Evolutionary conservation across 1,284 basidiomycete species (phyloP), one percentile per base, ranked within the genome.

Genomic region (Phlebopus sp.): DNA sequence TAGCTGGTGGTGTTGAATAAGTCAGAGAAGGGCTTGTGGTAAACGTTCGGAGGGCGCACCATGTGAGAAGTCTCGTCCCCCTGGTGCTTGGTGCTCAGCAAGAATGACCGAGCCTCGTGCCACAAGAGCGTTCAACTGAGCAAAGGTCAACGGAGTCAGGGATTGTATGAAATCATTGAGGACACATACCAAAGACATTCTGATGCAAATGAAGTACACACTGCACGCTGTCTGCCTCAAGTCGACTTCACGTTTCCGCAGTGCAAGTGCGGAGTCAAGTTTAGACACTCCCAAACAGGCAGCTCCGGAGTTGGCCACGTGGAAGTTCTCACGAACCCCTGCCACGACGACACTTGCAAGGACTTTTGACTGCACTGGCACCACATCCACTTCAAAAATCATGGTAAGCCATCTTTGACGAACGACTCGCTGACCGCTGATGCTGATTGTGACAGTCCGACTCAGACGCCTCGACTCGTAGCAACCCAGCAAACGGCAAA

Each of bases 91-190:
- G 64, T 92, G 86, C 64, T 96, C 92, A 4, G 87, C 90, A 21
- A 96, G 78, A 52, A 96, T 85, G 6, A 78, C 82, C 13, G 83
- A 67, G 1, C 87, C 90, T 55, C 82, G 77, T n/a, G 92, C 86
- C 9, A 96, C 84, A 36, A 94, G 76, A n/a, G 90, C 90, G 60
- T 92, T 90, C 51, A 95, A 86, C 86, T 89, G 34, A 5, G 9
- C 21, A 23, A 18, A 4, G 14, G 21, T n/a, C 3, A 32, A 4
- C 21, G 36, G 1, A 9, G 6, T 40, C n/a, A 52, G 46, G 11
- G 35, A 17, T 2, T n/a, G 5, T 17, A 37, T 11, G 5, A n/a
- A 37, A 10, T 11, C 9, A 37, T 17, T 7, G 11, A 7, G n/a
- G 8, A 27, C 25, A 57, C 67, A 35, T 53, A 74, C 73, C 47